A percentile compares a stretch with the other conserved stretches of the same genome.
phyloP scores from a whole-genome alignment of 345 rosid species.

The Syzygium jambos region DNA sequence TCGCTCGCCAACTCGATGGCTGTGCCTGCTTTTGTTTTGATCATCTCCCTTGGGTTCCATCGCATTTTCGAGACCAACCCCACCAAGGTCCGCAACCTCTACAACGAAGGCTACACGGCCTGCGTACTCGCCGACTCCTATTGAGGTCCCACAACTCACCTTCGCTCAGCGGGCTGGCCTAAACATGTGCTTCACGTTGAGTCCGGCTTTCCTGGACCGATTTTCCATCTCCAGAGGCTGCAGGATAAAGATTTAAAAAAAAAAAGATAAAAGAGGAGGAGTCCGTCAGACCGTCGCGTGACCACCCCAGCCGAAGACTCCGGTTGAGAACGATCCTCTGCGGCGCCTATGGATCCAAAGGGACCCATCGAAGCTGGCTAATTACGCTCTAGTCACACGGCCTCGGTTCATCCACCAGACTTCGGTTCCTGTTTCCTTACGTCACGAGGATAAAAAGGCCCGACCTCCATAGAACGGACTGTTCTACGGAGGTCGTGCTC shows the following conservation, averaged over 20 bases:
- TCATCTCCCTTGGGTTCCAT: constrained; percentile 4
- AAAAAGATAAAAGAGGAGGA: background rate
- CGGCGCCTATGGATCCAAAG: background rate
- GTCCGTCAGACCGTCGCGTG: background rate
- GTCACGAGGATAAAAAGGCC: background rate
- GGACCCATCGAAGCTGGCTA: background rate
- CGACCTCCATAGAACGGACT: background rate
- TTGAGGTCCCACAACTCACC: background rate
- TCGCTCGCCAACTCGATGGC: constrained; percentile 6
- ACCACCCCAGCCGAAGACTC: background rate
- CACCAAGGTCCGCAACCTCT: background rate
- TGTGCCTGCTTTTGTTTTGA: constrained; percentile 17
- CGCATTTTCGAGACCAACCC: background rate
- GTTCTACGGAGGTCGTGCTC: background rate
- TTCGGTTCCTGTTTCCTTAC: background rate
- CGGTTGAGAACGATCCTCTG: background rate
- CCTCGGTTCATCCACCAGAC: background rate
- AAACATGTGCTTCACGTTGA: constrained; percentile 35
- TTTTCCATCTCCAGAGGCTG: constrained; percentile 2
- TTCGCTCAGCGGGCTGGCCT: constrained; percentile 37
- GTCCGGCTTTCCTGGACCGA: constrained; percentile 26
- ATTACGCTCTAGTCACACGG: background rate
- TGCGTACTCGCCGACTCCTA: constrained; percentile 12
- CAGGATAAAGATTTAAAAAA: background rate
- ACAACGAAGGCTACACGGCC: constrained; percentile 16